A percentile compares a stretch with the other conserved stretches of the same genome.
Conservation (phyloP, 2,329 filamentous ascomycete species). For the Aspergillus tanneri region DNA sequence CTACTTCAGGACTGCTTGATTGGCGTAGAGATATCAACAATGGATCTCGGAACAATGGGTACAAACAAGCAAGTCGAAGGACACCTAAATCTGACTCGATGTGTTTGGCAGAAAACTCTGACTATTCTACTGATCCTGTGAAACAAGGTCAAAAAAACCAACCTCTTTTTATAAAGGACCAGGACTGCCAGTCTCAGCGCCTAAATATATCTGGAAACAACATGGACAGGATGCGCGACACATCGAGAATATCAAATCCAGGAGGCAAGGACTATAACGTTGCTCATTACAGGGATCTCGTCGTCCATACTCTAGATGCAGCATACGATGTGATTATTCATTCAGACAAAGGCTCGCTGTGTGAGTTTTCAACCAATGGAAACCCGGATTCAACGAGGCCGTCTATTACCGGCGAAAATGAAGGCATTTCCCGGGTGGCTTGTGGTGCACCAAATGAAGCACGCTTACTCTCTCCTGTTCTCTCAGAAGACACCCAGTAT, state of each 20-base stretch:
- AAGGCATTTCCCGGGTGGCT: too few relatives aligned
- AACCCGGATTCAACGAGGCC: not conserved
- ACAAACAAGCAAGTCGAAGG: too few relatives aligned
- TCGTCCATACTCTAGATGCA: not conserved
- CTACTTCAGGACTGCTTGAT: not conserved
- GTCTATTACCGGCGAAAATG: too few relatives aligned
- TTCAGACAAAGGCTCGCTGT: not conserved
- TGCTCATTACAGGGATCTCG: not conserved
- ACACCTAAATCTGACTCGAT: too few relatives aligned
- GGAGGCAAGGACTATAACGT: not conserved
- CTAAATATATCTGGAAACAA: too few relatives aligned
- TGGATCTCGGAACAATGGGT: too few relatives aligned
- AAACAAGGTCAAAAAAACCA: too few relatives aligned
- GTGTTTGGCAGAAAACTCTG: too few relatives aligned
- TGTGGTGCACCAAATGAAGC: not conserved
- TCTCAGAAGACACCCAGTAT: not conserved
- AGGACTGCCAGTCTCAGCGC: too few relatives aligned
- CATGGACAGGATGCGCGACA: not conserved
- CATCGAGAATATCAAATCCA: not conserved
- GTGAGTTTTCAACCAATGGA: not conserved
- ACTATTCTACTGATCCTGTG: too few relatives aligned
- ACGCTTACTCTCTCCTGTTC: not conserved
- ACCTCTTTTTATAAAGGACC: too few relatives aligned
- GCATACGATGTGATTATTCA: constrained; percentile 7
- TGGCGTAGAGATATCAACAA: too few relatives aligned